phyloP scores from a whole-genome alignment of 208 protist species.

The Leishmania lainsoni region DNA sequence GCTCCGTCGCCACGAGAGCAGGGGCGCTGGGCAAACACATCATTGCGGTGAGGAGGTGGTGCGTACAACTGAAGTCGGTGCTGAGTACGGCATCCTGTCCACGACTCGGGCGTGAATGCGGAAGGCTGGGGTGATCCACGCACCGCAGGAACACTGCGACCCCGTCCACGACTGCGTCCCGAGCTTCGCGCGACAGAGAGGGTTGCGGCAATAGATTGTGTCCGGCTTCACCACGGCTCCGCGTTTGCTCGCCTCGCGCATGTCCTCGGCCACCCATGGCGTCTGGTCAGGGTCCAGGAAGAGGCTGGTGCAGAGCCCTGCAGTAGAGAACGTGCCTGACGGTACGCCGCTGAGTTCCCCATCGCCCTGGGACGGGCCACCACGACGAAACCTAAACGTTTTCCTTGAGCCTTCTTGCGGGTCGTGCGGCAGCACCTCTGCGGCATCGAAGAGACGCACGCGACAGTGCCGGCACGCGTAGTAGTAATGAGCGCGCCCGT shows the following conservation, averaged over 20 bases:
- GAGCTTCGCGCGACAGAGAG: constrained; percentile 69
- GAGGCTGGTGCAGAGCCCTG: constrained; percentile 71
- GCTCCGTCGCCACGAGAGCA: neutral
- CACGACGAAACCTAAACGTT: constrained; percentile 42
- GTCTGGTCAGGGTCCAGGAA: constrained; percentile 80
- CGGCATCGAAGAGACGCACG: constrained; percentile 42
- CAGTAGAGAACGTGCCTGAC: neutral
- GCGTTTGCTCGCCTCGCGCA: constrained; percentile 39
- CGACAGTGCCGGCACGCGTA: constrained; percentile 77
- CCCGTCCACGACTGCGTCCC: constrained; percentile 88
- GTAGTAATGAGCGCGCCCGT: neutral
- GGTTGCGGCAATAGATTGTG: constrained; percentile 84
- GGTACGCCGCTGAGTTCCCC: constrained; percentile 2
- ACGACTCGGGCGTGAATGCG: constrained; percentile 72
- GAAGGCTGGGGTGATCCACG: constrained; percentile 86
- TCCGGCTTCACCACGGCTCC: constrained; percentile 65
- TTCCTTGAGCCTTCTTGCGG: constrained; percentile 45
- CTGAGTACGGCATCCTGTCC: constrained; percentile 39
- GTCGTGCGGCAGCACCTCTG: constrained; percentile 58
- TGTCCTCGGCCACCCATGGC: constrained; percentile 72
- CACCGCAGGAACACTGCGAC: constrained; percentile 82
- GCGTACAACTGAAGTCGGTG: neutral
- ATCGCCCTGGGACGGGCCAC: constrained; percentile 5
- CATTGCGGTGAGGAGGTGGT: neutral
- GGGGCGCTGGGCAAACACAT: neutral